A percentile compares a stretch with the other conserved stretches of the same genome.
Conservation (phyloP, 2,329 filamentous ascomycete species). For the Alternaria triticimaculans region DNA sequence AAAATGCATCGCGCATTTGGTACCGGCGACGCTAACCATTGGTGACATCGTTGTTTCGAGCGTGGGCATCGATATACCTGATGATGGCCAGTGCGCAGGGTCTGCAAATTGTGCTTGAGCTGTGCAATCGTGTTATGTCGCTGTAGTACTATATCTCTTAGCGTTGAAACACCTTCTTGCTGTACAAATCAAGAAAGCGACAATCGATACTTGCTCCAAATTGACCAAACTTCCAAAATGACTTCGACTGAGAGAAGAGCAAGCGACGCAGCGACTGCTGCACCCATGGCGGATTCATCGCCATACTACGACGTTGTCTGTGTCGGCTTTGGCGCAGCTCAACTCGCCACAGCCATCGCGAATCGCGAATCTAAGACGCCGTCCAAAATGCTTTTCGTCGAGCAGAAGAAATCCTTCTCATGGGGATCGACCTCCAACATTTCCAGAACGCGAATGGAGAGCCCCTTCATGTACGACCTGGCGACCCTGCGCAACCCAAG, state of each 20-base stretch:
- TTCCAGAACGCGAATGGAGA: conserved; percentile 44
- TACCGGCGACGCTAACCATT: conserved; percentile 20
- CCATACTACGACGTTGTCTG: conserved; percentile 43
- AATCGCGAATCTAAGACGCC: conserved; percentile 39
- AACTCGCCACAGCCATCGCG: conserved; percentile 46
- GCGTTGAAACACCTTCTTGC: conserved; percentile 6
- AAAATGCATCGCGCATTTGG: conserved; percentile 1
- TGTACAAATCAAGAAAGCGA: background rate
- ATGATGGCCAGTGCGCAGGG: conserved; percentile 21
- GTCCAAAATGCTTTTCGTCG: conserved; percentile 39
- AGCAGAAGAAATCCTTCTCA: conserved; percentile 42
- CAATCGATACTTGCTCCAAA: background rate
- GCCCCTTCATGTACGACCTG: conserved; percentile 45
- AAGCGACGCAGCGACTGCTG: conserved; percentile 17
- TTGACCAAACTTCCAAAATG: conserved; percentile 23
- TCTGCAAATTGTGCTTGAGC: conserved; percentile 13
- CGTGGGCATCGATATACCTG: conserved; percentile 11
- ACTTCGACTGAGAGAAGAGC: conserved; percentile 24
- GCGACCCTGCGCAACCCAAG: conserved; percentile 46
- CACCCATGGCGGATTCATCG: conserved; percentile 18
- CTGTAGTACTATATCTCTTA: conserved; percentile 10
- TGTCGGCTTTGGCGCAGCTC: conserved; percentile 46
- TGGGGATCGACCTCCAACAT: conserved; percentile 39
- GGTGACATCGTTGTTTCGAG: conserved; percentile 28
- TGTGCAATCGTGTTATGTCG: conserved; percentile 4